Evolutionary conservation across 352 stramenopile genomes (phyloP), one percentile per base, ranked within the genome.

Genomic region (Phytophthora capsici): DNA sequence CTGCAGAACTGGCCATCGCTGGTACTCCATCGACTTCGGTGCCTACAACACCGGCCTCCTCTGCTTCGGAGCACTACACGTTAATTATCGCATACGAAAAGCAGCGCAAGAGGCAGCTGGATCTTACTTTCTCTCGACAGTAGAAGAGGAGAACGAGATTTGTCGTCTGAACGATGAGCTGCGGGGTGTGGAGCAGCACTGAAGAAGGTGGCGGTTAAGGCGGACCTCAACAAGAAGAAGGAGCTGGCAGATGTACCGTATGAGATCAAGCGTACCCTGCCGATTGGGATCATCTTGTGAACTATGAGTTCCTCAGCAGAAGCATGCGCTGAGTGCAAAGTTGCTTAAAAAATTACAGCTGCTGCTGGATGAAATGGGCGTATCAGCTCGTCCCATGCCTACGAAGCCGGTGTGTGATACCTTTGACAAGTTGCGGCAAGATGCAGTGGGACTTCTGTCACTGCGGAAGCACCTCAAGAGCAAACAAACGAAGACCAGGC

Each of bases 61-160:
- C 66, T 22, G 38, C 65, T 32, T 62, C 28, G 14, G 71, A 73
- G 41, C 73, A 79, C 37, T 89, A 78, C 51, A 67, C 43, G 22
- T 92, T 89, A 50, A 87, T 89, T 51, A 71, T 89, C 22, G 63
- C 54, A 5, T 90, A 92, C 60, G 83, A 92, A 63, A 88, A 82
- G n/a, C n/a, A n/a, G n/a, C 28, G n/a, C 69, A 92, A 92, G 69
- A 77, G 62, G 22, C 81, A 90, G 50, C 57, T 92, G 36, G 83
- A 92, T 45, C 53, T 88, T 14, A 53, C 65, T 9, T 92, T 92
- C 51, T 77, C 73, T n/a, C 79, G 83, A 78, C 50, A 67, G 66
- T 65, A 34, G 83, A 86, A 48, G 83, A 92, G 57, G 83, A 92
- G 49, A 78, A 84, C 25, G 80, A 89, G 46, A 82, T 92, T 8